A percentile compares a stretch with the other conserved stretches of the same genome.
Evolutionary conservation across 176 grass and related monocot genomes (phyloP).

Genomic region (Eleusine indica): DNA sequence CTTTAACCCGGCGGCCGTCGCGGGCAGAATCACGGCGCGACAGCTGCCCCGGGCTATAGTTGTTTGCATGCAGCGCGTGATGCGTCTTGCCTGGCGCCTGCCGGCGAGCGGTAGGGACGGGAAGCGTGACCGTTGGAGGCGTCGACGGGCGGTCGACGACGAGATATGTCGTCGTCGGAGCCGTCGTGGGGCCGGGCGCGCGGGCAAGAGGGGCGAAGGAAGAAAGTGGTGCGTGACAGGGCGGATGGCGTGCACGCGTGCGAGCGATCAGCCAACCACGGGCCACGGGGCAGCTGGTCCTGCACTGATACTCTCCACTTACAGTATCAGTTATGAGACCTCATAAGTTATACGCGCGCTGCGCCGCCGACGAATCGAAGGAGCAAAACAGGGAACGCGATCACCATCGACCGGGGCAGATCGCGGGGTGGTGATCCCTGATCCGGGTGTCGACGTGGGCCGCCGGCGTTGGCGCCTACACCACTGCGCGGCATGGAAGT

Average conservation of each 20-base stretch:
- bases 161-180: conserved; percentile 41
- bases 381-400: neutral
- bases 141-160: conserved; percentile 50
- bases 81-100: neutral
- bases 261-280: conserved; percentile 49
- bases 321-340: too few relatives aligned
- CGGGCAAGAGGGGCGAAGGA: neutral
- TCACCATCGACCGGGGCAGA: conserved; percentile 1
- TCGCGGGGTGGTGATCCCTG: conserved; percentile 15
- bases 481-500: neutral
- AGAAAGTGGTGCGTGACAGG: conserved; percentile 42
- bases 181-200: conserved; percentile 9
- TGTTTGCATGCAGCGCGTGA: neutral
- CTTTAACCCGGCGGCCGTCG: neutral
- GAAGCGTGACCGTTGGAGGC: conserved; percentile 24
- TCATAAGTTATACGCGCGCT: conserved; percentile 33
- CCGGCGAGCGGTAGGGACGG: conserved; percentile 23
- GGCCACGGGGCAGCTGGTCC: neutral
- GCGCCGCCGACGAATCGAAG: neutral
- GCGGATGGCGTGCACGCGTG: conserved; percentile 31
- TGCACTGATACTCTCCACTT: conserved; percentile 44
- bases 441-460: conserved; percentile 46
- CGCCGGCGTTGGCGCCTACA: neutral
- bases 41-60: neutral
- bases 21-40: neutral